These are phyloP conservation scores for Emmonsiellopsis sp. DNA, from an alignment of 2,329 filamentous ascomycete genomes.

Conservation along the genomic window DNA sequence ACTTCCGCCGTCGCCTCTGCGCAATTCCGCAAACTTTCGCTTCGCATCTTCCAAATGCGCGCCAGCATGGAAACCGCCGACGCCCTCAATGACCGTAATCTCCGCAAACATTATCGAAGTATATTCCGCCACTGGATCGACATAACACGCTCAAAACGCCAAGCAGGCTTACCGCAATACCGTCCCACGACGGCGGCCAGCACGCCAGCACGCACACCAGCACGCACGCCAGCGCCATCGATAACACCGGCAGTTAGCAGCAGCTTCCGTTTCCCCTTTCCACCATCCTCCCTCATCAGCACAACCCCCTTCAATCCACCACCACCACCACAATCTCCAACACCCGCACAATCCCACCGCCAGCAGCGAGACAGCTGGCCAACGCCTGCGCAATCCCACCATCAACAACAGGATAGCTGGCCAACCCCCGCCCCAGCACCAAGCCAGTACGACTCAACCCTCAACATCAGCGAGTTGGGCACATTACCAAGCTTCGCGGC, in stretches of 20 bases:
- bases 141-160: conserved; percentile 21
- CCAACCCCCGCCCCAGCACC: conserved; percentile 13
- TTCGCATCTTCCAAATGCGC: conserved; percentile 47
- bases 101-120: conserved; percentile 45
- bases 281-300: too few relatives aligned
- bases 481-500: conserved; percentile 23
- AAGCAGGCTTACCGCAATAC: neutral
- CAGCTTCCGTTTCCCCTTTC: too few relatives aligned
- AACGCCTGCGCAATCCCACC: too few relatives aligned
- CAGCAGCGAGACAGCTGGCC: too few relatives aligned
- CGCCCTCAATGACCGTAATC: conserved; percentile 44
- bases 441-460: conserved; percentile 21
- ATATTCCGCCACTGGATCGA: conserved; percentile 50
- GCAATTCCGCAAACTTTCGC: conserved; percentile 48
- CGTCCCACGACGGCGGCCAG: neutral
- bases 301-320: too few relatives aligned
- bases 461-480: conserved; percentile 29
- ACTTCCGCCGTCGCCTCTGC: conserved; percentile 38
- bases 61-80: conserved; percentile 44
- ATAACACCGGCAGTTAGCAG: too few relatives aligned
- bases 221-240: too few relatives aligned
- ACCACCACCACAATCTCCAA: too few relatives aligned
- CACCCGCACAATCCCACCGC: too few relatives aligned
- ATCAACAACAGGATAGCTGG: too few relatives aligned
- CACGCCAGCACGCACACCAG: too few relatives aligned